A percentile compares a stretch with the other conserved stretches of the same genome.
phyloP scores from a whole-genome alignment of 352 stramenopile species.

The Phytophthora fragariaefolia region DNA sequence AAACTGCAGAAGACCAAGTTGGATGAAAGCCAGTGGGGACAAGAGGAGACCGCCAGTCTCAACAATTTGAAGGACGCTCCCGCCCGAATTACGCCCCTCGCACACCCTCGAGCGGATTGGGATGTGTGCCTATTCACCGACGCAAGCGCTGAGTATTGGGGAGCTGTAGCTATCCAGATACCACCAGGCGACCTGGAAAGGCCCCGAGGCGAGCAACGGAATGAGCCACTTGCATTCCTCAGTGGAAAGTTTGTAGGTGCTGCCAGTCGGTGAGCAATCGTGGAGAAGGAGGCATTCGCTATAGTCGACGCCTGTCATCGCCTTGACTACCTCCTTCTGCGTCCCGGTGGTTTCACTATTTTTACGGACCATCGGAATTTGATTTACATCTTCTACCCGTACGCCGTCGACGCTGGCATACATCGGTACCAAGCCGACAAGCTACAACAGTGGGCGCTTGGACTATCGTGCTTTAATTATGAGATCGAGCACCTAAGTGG shows the following conservation, averaged over 20 bases:
- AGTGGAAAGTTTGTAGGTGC: constrained; percentile 1
- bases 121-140: constrained; percentile 38
- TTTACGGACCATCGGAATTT: constrained; percentile 1
- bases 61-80: not conserved
- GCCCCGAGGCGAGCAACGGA: not conserved
- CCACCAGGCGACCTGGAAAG: constrained; percentile 2
- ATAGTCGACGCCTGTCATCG: not conserved
- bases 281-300: not conserved
- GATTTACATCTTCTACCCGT: constrained; percentile 3
- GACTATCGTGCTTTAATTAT: not conserved
- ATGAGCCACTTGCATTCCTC: not conserved
- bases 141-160: constrained; percentile 24
- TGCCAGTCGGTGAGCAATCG: not conserved
- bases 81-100: constrained; percentile 25
- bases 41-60: not conserved
- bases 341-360: not conserved
- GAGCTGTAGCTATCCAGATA: constrained; percentile 25
- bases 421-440: not conserved
- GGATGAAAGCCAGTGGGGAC: constrained; percentile 12
- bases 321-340: not conserved
- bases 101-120: constrained; percentile 12
- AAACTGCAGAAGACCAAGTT: constrained; percentile 11
- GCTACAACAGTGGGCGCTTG: not conserved
- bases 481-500: not conserved
- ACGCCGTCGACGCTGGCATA: not conserved